A percentile compares a stretch with the other conserved stretches of the same genome.
These are phyloP conservation scores for Colletotrichum lindemuthianum DNA, from an alignment of 2,329 filamentous ascomycete species.

Conservation along the genomic window DNA sequence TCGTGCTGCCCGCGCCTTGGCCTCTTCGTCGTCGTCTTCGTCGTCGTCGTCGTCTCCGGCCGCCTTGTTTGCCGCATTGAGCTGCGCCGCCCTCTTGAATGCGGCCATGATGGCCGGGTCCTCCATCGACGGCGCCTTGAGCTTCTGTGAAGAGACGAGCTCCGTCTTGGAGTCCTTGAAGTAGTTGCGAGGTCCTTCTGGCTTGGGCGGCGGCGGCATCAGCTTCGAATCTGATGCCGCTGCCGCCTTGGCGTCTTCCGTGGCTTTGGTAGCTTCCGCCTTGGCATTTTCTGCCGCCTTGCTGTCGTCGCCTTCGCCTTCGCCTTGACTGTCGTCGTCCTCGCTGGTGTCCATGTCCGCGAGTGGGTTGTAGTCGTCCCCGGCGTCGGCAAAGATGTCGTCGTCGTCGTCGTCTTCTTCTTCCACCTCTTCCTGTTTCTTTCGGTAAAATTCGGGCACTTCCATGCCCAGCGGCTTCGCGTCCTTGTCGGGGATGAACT, in stretches of 20 bases:
- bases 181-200: conserved; percentile 63
- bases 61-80: conserved; percentile 54
- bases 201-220: conserved; percentile 60
- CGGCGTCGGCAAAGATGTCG: conserved; percentile 73
- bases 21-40: conserved; percentile 54
- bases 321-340: conserved; percentile 53
- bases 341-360: conserved; percentile 62
- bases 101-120: conserved; percentile 86
- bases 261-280: conserved; percentile 20
- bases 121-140: conserved; percentile 65
- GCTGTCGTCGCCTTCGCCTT: conserved; percentile 42
- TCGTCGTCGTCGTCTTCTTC: conserved; percentile 65
- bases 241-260: conserved; percentile 37
- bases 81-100: conserved; percentile 82
- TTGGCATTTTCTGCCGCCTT: conserved; percentile 37
- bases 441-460: conserved; percentile 67
- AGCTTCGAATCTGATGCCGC: conserved; percentile 38
- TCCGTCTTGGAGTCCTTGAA: conserved; percentile 68
- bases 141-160: conserved; percentile 62
- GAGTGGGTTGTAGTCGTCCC: conserved; percentile 74
- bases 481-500: conserved; percentile 64
- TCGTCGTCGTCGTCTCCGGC: conserved; percentile 45
- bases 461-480: conserved; percentile 72
- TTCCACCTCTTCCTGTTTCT: conserved; percentile 56
- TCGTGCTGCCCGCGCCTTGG: conserved; percentile 70